Conservation (phyloP, 208 protist genomes). For the Spongospora subterranea region DNA sequence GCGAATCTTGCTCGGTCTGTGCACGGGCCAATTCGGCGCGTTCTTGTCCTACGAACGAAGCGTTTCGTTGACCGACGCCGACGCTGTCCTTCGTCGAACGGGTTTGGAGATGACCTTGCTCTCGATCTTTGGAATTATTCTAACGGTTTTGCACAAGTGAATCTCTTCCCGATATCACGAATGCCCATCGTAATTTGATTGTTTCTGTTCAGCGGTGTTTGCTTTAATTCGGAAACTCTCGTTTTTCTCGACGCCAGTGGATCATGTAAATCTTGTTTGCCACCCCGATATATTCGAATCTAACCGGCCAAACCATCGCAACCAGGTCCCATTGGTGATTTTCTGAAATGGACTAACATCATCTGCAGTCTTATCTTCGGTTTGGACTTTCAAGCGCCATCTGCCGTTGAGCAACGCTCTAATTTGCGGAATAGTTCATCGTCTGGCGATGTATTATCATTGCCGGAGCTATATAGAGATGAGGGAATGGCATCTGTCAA, state of each 20-base stretch:
- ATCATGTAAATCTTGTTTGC: background rate
- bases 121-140: background rate
- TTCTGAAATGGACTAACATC: background rate
- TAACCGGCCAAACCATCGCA: background rate
- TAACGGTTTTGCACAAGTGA: background rate
- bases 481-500: constrained; percentile 38
- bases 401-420: background rate
- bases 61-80: background rate
- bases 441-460: constrained; percentile 47
- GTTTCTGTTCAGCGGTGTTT: background rate
- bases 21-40: background rate
- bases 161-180: background rate
- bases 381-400: background rate
- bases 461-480: constrained; percentile 37
- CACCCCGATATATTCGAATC: background rate
- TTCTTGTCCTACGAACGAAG: background rate
- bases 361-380: background rate
- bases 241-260: background rate
- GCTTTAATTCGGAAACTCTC: constrained; percentile 2
- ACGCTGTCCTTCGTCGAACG: background rate
- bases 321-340: background rate
- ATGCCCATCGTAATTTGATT: background rate
- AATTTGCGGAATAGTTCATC: constrained; percentile 3
- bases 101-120: background rate
- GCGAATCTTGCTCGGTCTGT: background rate